A percentile compares a stretch with the other conserved stretches of the same genome.
Evolutionary conservation across 345 rosid species (phyloP).

Genomic region (Gossypium thurberi): DNA sequence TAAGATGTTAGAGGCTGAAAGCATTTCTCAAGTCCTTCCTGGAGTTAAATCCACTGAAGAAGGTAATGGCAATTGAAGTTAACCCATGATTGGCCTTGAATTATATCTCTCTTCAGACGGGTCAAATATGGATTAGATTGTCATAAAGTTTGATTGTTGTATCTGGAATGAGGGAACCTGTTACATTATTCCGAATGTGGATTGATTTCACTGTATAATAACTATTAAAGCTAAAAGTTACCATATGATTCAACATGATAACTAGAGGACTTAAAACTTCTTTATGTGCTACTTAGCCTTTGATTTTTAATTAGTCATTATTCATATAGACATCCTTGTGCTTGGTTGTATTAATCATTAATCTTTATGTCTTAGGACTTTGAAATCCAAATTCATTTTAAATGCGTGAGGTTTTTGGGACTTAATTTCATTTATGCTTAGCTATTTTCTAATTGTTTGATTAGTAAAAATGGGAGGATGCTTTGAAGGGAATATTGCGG

Average conservation of each 20-base stretch:
- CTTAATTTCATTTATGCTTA: background rate
- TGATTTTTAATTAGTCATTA: background rate
- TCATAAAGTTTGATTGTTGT: background rate
- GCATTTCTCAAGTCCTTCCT: conserved; percentile 56
- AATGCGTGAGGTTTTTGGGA: background rate
- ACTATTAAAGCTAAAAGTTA: background rate
- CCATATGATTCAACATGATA: background rate
- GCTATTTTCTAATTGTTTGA: background rate
- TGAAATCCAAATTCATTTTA: background rate
- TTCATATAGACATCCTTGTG: background rate
- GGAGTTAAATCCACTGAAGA: conserved; percentile 49
- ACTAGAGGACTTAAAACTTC: background rate
- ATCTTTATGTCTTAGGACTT: background rate
- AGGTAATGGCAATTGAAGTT: conserved; percentile 31
- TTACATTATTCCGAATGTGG: background rate
- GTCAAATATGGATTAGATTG: background rate
- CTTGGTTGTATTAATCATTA: background rate
- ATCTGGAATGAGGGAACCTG: background rate
- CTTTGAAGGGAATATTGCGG: background rate
- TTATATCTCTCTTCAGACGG: background rate
- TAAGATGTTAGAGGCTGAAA: conserved; percentile 55
- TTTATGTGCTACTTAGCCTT: background rate
- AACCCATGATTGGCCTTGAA: conserved; percentile 1
- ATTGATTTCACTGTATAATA: background rate
- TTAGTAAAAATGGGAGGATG: background rate